These are phyloP conservation scores for Sutorius australiensis DNA, from an alignment of 768 basidiomycete species.

Conservation along the genomic window DNA sequence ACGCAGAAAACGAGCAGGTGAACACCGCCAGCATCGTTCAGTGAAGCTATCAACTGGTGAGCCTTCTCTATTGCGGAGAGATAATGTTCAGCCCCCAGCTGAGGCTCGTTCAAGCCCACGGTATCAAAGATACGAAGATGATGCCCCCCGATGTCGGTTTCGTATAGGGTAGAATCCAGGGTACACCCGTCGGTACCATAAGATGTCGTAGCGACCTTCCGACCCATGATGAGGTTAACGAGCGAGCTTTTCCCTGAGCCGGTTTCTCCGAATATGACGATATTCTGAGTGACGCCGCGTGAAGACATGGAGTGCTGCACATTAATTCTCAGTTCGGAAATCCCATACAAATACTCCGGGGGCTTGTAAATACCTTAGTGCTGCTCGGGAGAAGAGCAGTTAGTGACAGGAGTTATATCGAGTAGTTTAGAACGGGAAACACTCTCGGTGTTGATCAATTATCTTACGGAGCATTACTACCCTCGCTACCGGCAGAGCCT, in stretches of 20 bases:
- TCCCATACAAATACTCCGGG: background rate
- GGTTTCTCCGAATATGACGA: constrained; percentile 32
- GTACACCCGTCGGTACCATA: constrained; percentile 36
- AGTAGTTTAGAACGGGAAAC: background rate
- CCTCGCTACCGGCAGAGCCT: background rate
- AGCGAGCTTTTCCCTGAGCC: constrained; percentile 42
- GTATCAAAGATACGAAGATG: constrained; percentile 30
- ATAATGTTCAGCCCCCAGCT: constrained; percentile 19
- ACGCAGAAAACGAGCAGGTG: constrained; percentile 39
- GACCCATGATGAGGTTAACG: constrained; percentile 39
- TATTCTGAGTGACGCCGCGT: constrained; percentile 19
- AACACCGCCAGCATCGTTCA: constrained; percentile 31
- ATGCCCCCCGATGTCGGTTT: constrained; percentile 11
- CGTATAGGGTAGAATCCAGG: constrained; percentile 26
- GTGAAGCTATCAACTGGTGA: constrained; percentile 28
- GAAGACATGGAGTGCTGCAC: constrained; percentile 15
- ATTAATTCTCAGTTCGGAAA: constrained; percentile 3
- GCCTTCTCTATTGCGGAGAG: constrained; percentile 29
- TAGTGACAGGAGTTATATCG: background rate
- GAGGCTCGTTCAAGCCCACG: constrained; percentile 29
- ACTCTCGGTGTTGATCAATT: constrained; percentile 2
- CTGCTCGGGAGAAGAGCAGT: background rate
- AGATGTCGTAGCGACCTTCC: constrained; percentile 30
- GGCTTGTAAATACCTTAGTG: constrained; percentile 5
- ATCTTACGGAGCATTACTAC: background rate